These are phyloP conservation scores for Coffea eugenioides DNA, from an alignment of 257 asterid genomes.

Conservation along the genomic window DNA sequence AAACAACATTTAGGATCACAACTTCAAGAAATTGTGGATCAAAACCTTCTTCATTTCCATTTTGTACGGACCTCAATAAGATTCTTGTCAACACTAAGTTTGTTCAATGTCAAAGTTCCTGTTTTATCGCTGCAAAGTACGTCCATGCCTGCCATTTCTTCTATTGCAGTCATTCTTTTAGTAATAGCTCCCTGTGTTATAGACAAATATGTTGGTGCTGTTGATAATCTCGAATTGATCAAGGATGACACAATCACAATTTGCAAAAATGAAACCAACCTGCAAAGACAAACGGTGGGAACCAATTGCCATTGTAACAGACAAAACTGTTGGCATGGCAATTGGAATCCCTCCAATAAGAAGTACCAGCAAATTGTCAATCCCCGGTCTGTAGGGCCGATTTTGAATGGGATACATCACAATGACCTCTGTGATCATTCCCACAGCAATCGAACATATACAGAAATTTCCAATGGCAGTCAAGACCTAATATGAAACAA, in stretches of 20 bases:
- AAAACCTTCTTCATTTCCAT: background rate
- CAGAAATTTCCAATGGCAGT: conserved; percentile 88
- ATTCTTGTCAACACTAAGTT: conserved; percentile 59
- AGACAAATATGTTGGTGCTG: conserved; percentile 6
- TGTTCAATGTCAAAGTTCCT: conserved; percentile 75
- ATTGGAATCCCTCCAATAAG: conserved; percentile 78
- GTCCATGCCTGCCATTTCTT: conserved; percentile 92
- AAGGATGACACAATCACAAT: too few relatives aligned
- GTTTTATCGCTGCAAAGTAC: conserved; percentile 85
- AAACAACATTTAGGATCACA: background rate
- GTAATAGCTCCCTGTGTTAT: conserved; percentile 79
- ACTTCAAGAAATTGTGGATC: background rate
- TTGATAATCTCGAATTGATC: too few relatives aligned
- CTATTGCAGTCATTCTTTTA: conserved; percentile 86
- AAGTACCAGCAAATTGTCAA: conserved; percentile 65
- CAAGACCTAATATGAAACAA: conserved; percentile 44
- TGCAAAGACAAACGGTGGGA: conserved; percentile 72
- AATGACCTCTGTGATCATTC: conserved; percentile 58
- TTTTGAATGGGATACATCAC: conserved; percentile 60
- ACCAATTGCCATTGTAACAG: conserved; percentile 89
- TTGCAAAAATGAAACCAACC: too few relatives aligned
- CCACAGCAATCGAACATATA: conserved; percentile 65
- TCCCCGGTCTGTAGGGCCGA: conserved; percentile 49
- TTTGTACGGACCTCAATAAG: conserved; percentile 40
- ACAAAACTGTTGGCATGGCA: conserved; percentile 84